phyloP scores from a whole-genome alignment of 257 asterid species.

The Primulina eburnea region DNA sequence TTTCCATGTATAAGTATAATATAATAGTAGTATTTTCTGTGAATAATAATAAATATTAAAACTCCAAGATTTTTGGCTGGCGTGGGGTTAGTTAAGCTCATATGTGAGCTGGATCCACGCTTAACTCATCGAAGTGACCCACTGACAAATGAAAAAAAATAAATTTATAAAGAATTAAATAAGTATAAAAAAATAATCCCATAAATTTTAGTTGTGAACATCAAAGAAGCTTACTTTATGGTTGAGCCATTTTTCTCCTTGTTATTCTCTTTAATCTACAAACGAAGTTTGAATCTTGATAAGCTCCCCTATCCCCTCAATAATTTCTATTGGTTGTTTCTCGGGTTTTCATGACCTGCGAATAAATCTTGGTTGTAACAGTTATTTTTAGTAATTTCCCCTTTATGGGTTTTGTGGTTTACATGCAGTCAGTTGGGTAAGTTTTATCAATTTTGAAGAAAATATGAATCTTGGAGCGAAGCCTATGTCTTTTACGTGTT shows the following conservation, averaged over 20 bases:
- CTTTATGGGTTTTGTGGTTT: constrained; percentile 30
- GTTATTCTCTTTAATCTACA: constrained; percentile 6
- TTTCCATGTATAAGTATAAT: not conserved
- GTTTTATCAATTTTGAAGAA: constrained; percentile 26
- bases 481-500: constrained; percentile 37
- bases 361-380: constrained; percentile 19
- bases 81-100: constrained; percentile 47
- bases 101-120: constrained; percentile 75
- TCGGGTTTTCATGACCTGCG: constrained; percentile 25
- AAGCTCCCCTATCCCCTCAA: constrained; percentile 2
- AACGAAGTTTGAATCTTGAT: constrained; percentile 16
- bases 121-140: constrained; percentile 34
- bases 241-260: not conserved
- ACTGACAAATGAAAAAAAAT: constrained; percentile 20
- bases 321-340: constrained; percentile 19
- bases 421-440: constrained; percentile 22
- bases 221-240: not conserved
- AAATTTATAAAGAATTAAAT: not conserved
- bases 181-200: not conserved
- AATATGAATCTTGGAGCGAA: constrained; percentile 72
- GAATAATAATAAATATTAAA: not conserved
- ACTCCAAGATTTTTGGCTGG: constrained; percentile 31
- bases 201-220: not conserved
- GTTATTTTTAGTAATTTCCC: constrained; percentile 1
- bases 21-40: not conserved